These are phyloP conservation scores for Tylopilus sp. DNA, from an alignment of 1,284 basidiomycete species.

Conservation along the genomic window DNA sequence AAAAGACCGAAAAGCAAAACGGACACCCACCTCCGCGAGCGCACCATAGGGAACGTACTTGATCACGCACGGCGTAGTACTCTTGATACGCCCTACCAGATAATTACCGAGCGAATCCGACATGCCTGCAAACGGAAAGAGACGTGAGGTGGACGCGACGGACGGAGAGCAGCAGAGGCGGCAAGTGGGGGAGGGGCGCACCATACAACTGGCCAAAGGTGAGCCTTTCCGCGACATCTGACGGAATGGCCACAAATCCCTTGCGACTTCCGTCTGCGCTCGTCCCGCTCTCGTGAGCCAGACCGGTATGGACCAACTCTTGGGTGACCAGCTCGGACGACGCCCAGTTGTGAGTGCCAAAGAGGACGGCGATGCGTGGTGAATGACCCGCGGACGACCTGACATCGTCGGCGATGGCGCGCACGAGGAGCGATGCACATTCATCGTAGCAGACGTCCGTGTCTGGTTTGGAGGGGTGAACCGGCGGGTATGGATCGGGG, in stretches of 20 bases:
- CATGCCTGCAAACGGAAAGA: slow-evolving; percentile 59
- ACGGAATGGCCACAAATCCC: slow-evolving; percentile 39
- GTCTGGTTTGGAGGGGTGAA: slow-evolving; percentile 65
- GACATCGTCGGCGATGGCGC: slow-evolving; percentile 42
- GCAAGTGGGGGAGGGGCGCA: slow-evolving; percentile 34
- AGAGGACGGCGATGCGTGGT: slow-evolving; percentile 66
- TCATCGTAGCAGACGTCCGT: slow-evolving; percentile 81
- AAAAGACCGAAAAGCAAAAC: not conserved
- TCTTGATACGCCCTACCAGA: slow-evolving; percentile 55
- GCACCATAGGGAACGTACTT: slow-evolving; percentile 86
- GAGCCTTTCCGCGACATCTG: slow-evolving; percentile 65
- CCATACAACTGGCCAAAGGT: slow-evolving; percentile 85
- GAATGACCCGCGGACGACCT: slow-evolving; percentile 6
- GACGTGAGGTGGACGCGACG: not conserved
- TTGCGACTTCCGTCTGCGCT: slow-evolving; percentile 27
- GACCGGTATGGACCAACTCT: slow-evolving; percentile 54
- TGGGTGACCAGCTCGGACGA: slow-evolving; percentile 62
- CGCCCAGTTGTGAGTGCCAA: slow-evolving; percentile 83
- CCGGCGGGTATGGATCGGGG: slow-evolving; percentile 56
- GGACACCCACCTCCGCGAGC: slow-evolving; percentile 53
- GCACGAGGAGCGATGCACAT: slow-evolving; percentile 61
- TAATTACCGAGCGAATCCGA: slow-evolving; percentile 75
- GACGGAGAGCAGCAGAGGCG: not conserved
- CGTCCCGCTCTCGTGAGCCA: slow-evolving; percentile 40
- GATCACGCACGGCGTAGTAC: slow-evolving; percentile 66